A percentile compares a stretch with the other conserved stretches of the same genome.
Evolutionary conservation across 345 rosid species (phyloP).

Genomic region (Citrus australasica): DNA sequence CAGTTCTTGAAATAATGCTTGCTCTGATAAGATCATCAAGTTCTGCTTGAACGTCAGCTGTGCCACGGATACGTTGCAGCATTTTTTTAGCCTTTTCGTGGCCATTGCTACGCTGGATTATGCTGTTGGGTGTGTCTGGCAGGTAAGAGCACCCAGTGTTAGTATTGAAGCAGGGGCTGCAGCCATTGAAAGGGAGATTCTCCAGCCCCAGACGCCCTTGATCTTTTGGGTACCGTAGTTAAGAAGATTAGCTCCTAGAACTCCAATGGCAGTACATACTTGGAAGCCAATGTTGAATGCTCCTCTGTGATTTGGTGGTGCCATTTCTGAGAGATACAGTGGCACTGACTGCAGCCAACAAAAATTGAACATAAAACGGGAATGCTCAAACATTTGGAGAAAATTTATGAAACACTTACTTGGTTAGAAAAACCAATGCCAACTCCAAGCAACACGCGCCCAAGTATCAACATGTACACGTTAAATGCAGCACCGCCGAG

Average conservation of each 20-base stretch:
- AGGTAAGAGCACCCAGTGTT: constrained; percentile 57
- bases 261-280: constrained; percentile 56
- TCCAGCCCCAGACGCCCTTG: constrained; percentile 64
- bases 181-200: constrained; percentile 67
- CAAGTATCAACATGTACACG: constrained; percentile 56
- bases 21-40: constrained; percentile 57
- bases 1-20: constrained; percentile 24
- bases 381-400: not conserved
- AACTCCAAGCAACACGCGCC: constrained; percentile 64
- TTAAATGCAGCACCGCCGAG: constrained; percentile 54
- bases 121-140: constrained; percentile 71
- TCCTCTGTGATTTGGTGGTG: constrained; percentile 69
- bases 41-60: constrained; percentile 46
- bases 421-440: constrained; percentile 79
- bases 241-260: constrained; percentile 46
- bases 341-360: constrained; percentile 57
- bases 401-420: constrained; percentile 24
- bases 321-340: constrained; percentile 78
- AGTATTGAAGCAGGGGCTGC: constrained; percentile 66
- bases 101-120: constrained; percentile 40
- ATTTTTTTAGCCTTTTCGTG: constrained; percentile 37
- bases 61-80: constrained; percentile 59
- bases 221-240: constrained; percentile 71
- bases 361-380: not conserved
- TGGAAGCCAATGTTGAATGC: constrained; percentile 76